These are phyloP conservation scores for Torulaspora microellipsoides DNA, from an alignment of 805 yeast genomes.

Conservation along the genomic window DNA sequence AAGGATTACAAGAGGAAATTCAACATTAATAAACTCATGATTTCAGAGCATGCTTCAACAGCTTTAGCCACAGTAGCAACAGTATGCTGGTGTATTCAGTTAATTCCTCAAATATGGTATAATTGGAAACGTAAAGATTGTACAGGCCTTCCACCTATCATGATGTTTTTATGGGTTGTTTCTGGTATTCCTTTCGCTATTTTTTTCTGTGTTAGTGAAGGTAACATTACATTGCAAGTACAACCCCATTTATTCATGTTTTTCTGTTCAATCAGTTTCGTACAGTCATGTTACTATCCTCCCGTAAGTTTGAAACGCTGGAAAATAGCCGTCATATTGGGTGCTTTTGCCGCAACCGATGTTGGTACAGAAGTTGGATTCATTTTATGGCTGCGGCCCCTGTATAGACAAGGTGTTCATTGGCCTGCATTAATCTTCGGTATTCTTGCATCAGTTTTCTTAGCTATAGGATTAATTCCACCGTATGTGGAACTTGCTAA, in stretches of 20 bases:
- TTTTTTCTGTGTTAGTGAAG: conserved; percentile 68
- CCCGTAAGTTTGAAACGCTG: conserved; percentile 45
- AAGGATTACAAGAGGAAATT: too few species aligned
- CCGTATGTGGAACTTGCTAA: conserved; percentile 83
- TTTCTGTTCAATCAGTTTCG: conserved; percentile 62
- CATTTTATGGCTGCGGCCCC: conserved; percentile 62
- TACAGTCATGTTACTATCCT: conserved; percentile 69
- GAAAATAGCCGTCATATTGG: conserved; percentile 37
- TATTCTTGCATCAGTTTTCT: conserved; percentile 65
- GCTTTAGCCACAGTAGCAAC: conserved; percentile 87
- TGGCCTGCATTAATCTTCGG: conserved; percentile 87
- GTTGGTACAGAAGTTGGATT: conserved; percentile 67
- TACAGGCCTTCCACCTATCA: conserved; percentile 80
- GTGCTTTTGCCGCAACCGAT: conserved; percentile 39
- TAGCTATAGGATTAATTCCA: conserved; percentile 78
- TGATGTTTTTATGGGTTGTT: conserved; percentile 80
- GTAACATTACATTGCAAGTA: conserved; percentile 71
- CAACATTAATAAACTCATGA: conserved; percentile 9
- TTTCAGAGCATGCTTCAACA: conserved; percentile 49
- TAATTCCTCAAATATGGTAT: conserved; percentile 76
- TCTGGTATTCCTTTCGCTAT: conserved; percentile 81
- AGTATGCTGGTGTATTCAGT: conserved; percentile 86
- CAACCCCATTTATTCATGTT: conserved; percentile 83
- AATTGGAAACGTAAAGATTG: conserved; percentile 75
- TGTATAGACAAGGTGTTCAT: conserved; percentile 44